phyloP scores from a whole-genome alignment of 257 asterid genomes.

The Gardenia jasminoides region DNA sequence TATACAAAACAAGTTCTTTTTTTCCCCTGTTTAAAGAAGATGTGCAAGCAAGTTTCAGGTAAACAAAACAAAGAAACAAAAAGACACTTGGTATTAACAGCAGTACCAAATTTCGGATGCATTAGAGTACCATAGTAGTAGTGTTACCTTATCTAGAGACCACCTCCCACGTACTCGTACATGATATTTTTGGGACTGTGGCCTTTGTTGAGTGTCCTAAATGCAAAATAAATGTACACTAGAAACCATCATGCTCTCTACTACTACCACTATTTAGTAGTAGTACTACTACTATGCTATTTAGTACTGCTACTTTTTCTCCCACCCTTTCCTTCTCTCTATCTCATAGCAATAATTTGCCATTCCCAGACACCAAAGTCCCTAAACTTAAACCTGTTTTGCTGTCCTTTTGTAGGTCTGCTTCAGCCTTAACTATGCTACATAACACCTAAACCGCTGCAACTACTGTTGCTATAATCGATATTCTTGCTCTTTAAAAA shows the following conservation, averaged over 20 bases:
- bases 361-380: conserved; percentile 61
- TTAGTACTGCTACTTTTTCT: conserved; percentile 25
- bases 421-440: conserved; percentile 17
- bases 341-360: conserved; percentile 38
- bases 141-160: not conserved
- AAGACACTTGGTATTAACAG: not conserved
- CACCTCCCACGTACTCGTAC: not conserved
- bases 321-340: conserved; percentile 24
- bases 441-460: conserved; percentile 7
- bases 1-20: no score
- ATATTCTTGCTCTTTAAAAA: conserved; percentile 27
- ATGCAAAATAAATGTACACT: not conserved
- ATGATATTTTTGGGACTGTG: conserved; percentile 2
- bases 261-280: no score
- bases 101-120: no score
- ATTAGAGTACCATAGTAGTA: not conserved
- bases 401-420: conserved; percentile 19
- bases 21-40: no score
- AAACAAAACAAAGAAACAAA: conserved; percentile 2
- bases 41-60: not conserved
- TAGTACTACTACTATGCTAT: no score
- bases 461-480: conserved; percentile 10
- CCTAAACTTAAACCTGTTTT: conserved; percentile 4
- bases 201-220: conserved; percentile 12
- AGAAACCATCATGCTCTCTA: not conserved